Evolutionary conservation across 108 stramenopile genomes (phyloP).

Genomic region (Craspedostauros australis): DNA sequence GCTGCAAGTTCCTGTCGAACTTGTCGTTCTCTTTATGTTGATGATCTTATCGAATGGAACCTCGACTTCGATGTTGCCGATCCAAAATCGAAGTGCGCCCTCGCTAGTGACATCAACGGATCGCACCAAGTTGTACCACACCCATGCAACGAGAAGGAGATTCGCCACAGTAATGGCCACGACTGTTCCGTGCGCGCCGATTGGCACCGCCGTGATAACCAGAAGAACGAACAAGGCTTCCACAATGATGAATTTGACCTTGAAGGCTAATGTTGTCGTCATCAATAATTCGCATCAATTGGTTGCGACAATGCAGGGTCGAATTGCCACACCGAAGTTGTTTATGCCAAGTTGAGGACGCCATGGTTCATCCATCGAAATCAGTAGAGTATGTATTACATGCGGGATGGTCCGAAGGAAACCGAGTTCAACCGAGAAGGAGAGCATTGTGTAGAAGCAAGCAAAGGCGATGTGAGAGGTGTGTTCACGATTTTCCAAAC

Average conservation of each 20-base stretch:
- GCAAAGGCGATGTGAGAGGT: no score
- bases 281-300: no score
- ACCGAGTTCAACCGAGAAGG: no score
- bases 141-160: constrained; percentile 74
- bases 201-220: constrained; percentile 62
- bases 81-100: constrained; percentile 82
- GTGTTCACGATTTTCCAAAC: no score
- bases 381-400: no score
- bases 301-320: no score
- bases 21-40: constrained; percentile 41
- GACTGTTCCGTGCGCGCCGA: constrained; percentile 82
- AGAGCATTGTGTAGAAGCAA: no score
- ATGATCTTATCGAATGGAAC: constrained; percentile 83
- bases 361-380: no score
- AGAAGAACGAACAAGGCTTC: constrained; percentile 64
- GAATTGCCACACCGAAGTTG: no score
- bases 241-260: constrained; percentile 61
- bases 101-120: constrained; percentile 79
- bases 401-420: no score
- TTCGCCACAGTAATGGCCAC: constrained; percentile 72
- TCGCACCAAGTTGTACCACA: constrained; percentile 87
- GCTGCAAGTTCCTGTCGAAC: constrained; percentile 20
- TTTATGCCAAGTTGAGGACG: no score
- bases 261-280: no score
- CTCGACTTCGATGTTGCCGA: constrained; percentile 82